These are phyloP conservation scores for Cladosporium sp. DNA, from an alignment of 2,329 filamentous ascomycete genomes.

Conservation along the genomic window DNA sequence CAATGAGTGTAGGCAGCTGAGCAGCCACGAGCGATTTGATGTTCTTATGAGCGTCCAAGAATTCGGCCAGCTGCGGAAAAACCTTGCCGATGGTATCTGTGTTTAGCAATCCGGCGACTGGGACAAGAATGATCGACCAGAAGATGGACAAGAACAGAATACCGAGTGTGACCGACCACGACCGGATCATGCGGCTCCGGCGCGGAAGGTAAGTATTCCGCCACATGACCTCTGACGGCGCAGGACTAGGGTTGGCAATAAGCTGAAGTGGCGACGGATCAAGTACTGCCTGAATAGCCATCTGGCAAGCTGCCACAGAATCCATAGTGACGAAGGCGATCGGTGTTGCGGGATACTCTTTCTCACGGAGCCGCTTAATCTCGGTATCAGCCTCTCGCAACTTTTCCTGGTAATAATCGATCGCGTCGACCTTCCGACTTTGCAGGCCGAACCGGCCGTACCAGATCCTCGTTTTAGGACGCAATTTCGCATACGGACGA, in stretches of 20 bases:
- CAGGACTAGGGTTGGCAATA: conserved; percentile 76
- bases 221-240: conserved; percentile 93
- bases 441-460: conserved; percentile 70
- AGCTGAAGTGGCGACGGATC: conserved; percentile 84
- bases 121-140: conserved; percentile 78
- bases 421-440: conserved; percentile 73
- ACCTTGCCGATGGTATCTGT: conserved; percentile 71
- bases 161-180: conserved; percentile 77
- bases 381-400: conserved; percentile 71
- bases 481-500: conserved; percentile 39
- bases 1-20: conserved; percentile 74
- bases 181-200: conserved; percentile 63
- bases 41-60: conserved; percentile 62
- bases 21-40: conserved; percentile 75
- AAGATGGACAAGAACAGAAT: conserved; percentile 79
- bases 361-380: conserved; percentile 63
- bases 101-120: conserved; percentile 72
- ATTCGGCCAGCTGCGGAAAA: conserved; percentile 62
- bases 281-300: conserved; percentile 91
- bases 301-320: conserved; percentile 83
- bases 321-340: conserved; percentile 97
- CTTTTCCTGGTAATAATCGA: conserved; percentile 89
- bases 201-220: conserved; percentile 81
- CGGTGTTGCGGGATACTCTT: conserved; percentile 70
- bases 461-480: conserved; percentile 68